A percentile compares a stretch with the other conserved stretches of the same genome.
Conservation (phyloP, 2,329 filamentous ascomycete genomes). For the Alternaria tenuissima region DNA sequence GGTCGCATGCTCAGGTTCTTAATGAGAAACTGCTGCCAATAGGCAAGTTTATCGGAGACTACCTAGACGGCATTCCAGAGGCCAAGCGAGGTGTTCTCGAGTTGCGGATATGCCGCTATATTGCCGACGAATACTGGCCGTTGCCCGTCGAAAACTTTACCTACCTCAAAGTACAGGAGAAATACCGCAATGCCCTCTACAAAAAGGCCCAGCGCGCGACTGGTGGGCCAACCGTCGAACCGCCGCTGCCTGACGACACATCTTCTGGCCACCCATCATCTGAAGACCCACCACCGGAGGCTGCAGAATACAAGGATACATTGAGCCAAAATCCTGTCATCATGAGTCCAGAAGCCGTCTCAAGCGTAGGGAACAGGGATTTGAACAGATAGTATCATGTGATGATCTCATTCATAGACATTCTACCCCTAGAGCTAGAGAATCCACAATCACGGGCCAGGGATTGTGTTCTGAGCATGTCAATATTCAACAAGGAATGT, state of each 20-base stretch:
- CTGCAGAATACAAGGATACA: not conserved
- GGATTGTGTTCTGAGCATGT: not conserved
- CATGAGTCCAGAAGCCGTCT: not conserved
- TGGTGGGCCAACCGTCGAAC: not conserved
- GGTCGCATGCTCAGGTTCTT: conserved; percentile 24
- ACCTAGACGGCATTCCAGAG: conserved; percentile 1
- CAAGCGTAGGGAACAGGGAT: not conserved
- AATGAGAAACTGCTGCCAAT: conserved; percentile 25
- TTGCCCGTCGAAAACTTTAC: conserved; percentile 14
- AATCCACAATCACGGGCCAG: not conserved
- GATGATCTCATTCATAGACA: not conserved
- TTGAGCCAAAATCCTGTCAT: not conserved
- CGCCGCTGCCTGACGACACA: not conserved
- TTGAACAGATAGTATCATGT: not conserved
- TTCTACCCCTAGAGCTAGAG: not conserved
- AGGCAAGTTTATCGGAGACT: conserved; percentile 17
- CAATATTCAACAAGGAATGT: not conserved
- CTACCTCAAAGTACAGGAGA: conserved; percentile 22
- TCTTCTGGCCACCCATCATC: not conserved
- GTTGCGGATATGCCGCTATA: conserved; percentile 23
- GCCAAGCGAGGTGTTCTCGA: conserved; percentile 16
- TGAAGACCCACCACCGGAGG: not conserved
- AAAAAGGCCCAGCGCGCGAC: not conserved
- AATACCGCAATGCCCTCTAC: conserved; percentile 23
- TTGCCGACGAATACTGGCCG: conserved; percentile 30